A percentile compares a stretch with the other conserved stretches of the same genome.
phyloP scores from a whole-genome alignment of 2,329 filamentous ascomycete genomes.

The Fusarium nurragi region DNA sequence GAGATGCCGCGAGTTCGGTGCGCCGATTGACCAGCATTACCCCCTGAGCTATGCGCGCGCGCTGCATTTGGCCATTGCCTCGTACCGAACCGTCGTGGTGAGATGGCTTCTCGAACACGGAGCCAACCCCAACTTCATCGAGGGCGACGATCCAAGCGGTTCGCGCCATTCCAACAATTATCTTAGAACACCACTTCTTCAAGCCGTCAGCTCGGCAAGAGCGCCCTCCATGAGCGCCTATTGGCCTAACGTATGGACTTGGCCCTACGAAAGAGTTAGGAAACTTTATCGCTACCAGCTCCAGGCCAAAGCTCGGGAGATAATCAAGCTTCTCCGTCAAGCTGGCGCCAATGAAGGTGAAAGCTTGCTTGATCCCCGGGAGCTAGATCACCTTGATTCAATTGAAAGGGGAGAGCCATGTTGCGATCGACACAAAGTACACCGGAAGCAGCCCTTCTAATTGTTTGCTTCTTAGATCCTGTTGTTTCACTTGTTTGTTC shows the following conservation, averaged over 20 bases:
- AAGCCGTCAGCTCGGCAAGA: neutral
- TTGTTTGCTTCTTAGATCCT: neutral
- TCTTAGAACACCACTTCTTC: neutral
- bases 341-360: neutral
- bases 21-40: too few species aligned
- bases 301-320: neutral
- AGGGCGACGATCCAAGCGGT: neutral
- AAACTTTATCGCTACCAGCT: neutral
- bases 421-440: neutral
- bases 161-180: neutral
- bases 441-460: neutral
- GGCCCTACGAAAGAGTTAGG: too few species aligned
- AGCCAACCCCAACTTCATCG: neutral
- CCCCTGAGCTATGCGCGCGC: neutral
- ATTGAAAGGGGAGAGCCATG: neutral
- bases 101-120: neutral
- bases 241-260: too few species aligned
- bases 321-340: neutral
- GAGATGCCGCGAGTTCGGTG: too few species aligned
- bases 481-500: too few species aligned
- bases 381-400: neutral
- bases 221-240: too few species aligned
- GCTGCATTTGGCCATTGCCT: neutral
- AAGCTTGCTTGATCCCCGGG: neutral
- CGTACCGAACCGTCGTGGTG: neutral